phyloP scores from a whole-genome alignment of 176 grass and related monocot genomes.

The Musa schizocarpa region DNA sequence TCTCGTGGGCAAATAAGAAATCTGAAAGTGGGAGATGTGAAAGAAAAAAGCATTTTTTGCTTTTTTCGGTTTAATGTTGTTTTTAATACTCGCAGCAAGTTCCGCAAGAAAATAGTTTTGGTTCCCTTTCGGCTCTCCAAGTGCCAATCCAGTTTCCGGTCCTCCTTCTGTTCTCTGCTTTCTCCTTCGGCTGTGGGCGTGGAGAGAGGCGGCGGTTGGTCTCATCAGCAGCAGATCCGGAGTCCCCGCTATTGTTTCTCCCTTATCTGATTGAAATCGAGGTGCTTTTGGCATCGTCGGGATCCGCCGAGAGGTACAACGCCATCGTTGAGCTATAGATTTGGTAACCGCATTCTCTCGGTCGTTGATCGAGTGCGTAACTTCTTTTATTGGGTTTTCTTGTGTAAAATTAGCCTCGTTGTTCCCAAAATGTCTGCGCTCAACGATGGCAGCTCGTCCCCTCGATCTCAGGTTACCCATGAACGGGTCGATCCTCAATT shows the following conservation, averaged over 20 bases:
- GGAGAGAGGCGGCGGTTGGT: background rate
- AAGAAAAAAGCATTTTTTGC: too few relatives aligned
- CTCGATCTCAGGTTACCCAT: background rate
- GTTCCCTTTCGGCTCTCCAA: background rate
- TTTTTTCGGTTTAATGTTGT: too few relatives aligned
- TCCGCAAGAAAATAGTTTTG: background rate
- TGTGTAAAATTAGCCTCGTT: background rate
- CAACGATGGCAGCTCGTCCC: slow-evolving; percentile 2
- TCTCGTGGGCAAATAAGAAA: too few relatives aligned
- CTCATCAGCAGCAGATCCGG: background rate
- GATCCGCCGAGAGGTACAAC: background rate
- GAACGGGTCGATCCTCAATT: background rate
- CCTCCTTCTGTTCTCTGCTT: background rate
- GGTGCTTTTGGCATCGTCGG: background rate
- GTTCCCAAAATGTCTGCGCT: background rate
- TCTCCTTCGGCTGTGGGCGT: background rate
- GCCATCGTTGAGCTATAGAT: background rate
- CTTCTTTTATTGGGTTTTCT: background rate
- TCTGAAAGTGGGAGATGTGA: too few relatives aligned
- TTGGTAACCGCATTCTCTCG: background rate
- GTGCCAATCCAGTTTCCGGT: background rate
- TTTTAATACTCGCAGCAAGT: too few relatives aligned
- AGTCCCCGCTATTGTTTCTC: background rate
- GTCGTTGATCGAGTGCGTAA: background rate
- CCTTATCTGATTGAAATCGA: background rate